A percentile compares a stretch with the other conserved stretches of the same genome.
Conservation (phyloP, 163 green algal species). For the Scenedesmus sp. region DNA sequence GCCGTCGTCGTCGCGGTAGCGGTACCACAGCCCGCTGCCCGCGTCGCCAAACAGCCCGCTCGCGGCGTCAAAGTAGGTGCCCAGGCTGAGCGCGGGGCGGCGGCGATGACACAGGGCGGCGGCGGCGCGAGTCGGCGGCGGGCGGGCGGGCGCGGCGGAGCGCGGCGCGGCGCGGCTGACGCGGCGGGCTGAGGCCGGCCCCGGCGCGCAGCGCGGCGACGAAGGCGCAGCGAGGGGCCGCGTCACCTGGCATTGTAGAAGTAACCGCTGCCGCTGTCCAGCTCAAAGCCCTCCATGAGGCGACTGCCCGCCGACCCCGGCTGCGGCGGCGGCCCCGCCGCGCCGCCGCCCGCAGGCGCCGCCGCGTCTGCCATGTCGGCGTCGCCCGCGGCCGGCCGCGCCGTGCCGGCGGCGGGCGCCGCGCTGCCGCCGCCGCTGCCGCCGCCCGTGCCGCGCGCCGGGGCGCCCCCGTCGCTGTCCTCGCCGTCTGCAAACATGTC, state of each 20-base stretch:
- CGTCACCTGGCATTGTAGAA: conserved; percentile 28
- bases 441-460: not conserved
- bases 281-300: conserved; percentile 44
- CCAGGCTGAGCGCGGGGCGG: not conserved
- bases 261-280: conserved; percentile 19
- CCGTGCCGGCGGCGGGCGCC: too few species aligned
- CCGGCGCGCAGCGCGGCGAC: too few species aligned
- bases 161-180: too few species aligned
- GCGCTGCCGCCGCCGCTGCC: not conserved
- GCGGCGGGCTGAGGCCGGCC: too few species aligned
- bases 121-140: too few species aligned
- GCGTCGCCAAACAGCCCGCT: conserved; percentile 45
- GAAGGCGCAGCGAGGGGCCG: too few species aligned
- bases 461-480: not conserved
- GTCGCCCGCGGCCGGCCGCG: not conserved
- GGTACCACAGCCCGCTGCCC: conserved; percentile 34
- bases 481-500: conserved; percentile 9
- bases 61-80: conserved; percentile 38
- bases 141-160: too few species aligned
- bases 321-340: not conserved
- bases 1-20: conserved; percentile 7
- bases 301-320: not conserved
- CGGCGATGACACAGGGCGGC: too few species aligned
- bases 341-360: not conserved
- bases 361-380: not conserved